A percentile compares a stretch with the other conserved stretches of the same genome.
phyloP scores from a whole-genome alignment of 2,329 filamentous ascomycete genomes.

The Penicillium paneum region DNA sequence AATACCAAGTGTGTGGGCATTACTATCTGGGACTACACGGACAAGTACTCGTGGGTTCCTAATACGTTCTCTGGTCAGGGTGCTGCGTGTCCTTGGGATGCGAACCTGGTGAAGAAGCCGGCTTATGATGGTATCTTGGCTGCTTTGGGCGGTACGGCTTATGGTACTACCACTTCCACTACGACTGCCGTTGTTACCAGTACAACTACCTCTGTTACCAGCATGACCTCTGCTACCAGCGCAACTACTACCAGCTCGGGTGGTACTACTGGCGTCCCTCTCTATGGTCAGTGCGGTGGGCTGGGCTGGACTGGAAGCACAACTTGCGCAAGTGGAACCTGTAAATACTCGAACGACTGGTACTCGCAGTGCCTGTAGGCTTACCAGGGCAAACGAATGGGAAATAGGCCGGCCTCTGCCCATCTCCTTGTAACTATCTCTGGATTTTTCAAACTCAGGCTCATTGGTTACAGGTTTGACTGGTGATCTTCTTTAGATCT shows the following conservation, averaged over 20 bases:
- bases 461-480: background rate
- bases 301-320: constrained; percentile 28
- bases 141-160: constrained; percentile 20
- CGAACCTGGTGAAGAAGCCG: constrained; percentile 47
- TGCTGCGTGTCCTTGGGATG: constrained; percentile 47
- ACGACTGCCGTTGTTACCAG: constrained; percentile 14
- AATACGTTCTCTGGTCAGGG: constrained; percentile 42
- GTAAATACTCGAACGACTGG: constrained; percentile 26
- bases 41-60: constrained; percentile 49
- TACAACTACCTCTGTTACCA: constrained; percentile 12
- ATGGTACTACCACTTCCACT: background rate
- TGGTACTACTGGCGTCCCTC: constrained; percentile 15
- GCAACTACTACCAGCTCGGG: constrained; percentile 14
- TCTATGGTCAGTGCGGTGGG: constrained; percentile 32
- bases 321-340: constrained; percentile 27
- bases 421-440: background rate
- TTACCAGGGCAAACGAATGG: background rate
- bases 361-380: constrained; percentile 32
- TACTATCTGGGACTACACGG: constrained; percentile 45
- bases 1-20: constrained; percentile 33
- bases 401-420: background rate
- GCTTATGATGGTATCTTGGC: constrained; percentile 40
- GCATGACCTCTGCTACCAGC: constrained; percentile 12
- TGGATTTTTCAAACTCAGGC: background rate
- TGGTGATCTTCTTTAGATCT: no score